phyloP scores from a whole-genome alignment of 345 rosid genomes.

The Pistacia atlantica region DNA sequence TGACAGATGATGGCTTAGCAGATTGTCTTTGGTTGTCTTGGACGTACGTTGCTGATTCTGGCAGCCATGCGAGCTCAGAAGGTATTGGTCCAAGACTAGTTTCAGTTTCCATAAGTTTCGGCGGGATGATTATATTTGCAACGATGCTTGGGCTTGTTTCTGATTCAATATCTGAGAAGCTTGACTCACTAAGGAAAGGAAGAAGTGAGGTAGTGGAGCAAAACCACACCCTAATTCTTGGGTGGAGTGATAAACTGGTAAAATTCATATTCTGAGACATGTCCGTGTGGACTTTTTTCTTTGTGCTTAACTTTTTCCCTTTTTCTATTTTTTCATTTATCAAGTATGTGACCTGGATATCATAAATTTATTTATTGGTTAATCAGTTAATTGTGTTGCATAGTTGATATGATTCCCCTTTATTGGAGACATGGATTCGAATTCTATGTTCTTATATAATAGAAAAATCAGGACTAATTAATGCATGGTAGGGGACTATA shows the following conservation, averaged over 20 bases:
- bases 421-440: not conserved
- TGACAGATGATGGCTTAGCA: slow-evolving; percentile 57
- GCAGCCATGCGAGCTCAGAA: slow-evolving; percentile 71
- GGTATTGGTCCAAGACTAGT: slow-evolving; percentile 68
- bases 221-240: slow-evolving; percentile 72
- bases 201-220: slow-evolving; percentile 71
- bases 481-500: not conserved
- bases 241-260: slow-evolving; percentile 89
- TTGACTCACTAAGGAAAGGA: slow-evolving; percentile 75
- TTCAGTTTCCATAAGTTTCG: slow-evolving; percentile 73
- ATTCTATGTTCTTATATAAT: not conserved
- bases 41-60: slow-evolving; percentile 68
- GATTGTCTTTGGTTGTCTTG: slow-evolving; percentile 80
- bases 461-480: not conserved
- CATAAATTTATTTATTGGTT: not conserved
- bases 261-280: slow-evolving; percentile 22
- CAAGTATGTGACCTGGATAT: not conserved
- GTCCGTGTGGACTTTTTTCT: not conserved
- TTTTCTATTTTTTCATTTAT: not conserved
- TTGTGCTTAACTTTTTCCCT: not conserved
- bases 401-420: not conserved
- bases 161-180: slow-evolving; percentile 76
- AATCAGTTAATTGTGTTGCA: not conserved
- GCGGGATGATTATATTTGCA: slow-evolving; percentile 83
- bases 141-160: slow-evolving; percentile 84